Base-by-base conservation (phyloP, 2,329 filamentous ascomycete species). In the Claviceps africana region DNA sequence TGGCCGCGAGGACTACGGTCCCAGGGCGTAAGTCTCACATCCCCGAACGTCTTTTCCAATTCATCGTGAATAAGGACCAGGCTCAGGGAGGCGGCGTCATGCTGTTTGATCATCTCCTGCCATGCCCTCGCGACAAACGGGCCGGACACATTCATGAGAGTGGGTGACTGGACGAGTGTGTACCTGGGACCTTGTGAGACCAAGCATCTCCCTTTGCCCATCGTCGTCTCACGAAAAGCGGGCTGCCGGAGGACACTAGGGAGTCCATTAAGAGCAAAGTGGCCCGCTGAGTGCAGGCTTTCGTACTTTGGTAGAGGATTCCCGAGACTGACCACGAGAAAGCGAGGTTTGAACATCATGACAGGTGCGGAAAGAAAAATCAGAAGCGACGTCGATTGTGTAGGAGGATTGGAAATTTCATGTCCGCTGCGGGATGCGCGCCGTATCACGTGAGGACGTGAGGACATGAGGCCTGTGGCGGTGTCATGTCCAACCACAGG, bases 51-150 rank as follows among this genome's bases (percentile, higher is more conserved):
- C 43, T 78, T 74, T 61, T 96, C 90, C 35, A 97, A 69, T 65
- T 97, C 91, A 65, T 97, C 91, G 65, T 97, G 89, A 21, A 97
- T 72, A 13, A 97, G 71, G 0, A 97, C 80, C 17, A 98, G 67
- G 21, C 70, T 70, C 15, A 71, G 63, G 50, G 59, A 58, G 56
- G 62, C 56, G 4, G 60, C 57, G 25, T 64, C 61, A 58, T 71
- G 59, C 22, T 62, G 57, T 57, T 56, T 68, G 54, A 81, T 58
- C 53, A 77, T 73, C n/a, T 78, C 70, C 42, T 73, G 74, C 73
- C 85, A 89, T 2, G 83, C 81, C 2, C 73, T 72, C 3, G 78
- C 71, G 0, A 95, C 77, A 54, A 83, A 86, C 0, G 76, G 73
- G 0, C 93, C 93, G 1, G 82, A 87, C 4, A 85, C 71, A 64